Evolutionary conservation across 176 grass and related monocot genomes (phyloP), one percentile per base, ranked within the genome.

Genomic region (Themeda triandra): DNA sequence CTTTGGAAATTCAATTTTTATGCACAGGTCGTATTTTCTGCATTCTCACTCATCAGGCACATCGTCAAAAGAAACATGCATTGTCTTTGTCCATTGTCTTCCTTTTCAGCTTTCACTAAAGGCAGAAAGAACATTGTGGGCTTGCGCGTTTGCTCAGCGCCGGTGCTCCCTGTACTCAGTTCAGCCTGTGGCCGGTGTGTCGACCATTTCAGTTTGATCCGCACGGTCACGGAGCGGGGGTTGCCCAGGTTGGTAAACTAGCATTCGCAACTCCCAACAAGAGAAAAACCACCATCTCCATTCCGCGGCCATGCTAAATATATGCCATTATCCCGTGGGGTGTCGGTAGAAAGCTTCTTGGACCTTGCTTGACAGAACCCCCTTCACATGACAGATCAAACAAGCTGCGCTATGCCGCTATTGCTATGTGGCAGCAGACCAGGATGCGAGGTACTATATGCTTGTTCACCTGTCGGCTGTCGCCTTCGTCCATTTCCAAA

Each of bases 331-430:
- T 73, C 80, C 13, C 21, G 53, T 23, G 53, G 53, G 53, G 19
- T 35, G 66, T 73, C 75, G 44, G 66, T 17, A 19, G 41, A 71
- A 62, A 63, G 7, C 28, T 73, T 69, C 42, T 8, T 3, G n/a
- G 56, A 36, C 44, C 21, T 56, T 56, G 21, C 19, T n/a, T n/a
- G 63, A 62, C 28, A 82, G 25, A 65, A 80, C 36, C 30, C 71
- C 74, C 74, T 6, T 73, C 73, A 66, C 80, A 54, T 66, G 66
- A 39, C 40, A 29, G 31, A 71, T 41, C 49, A 40, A 14, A 82
- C 49, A 82, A 71, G 3, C 24, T 60, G 10, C 12, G 10, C 2
- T 53, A 18, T 49, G 46, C 46, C 49, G 49, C 49, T 54, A 2
- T 17, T 59, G 28, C 18, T 21, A 11, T 35, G 12, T 64, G 25